Conservation (phyloP, 2,329 filamentous ascomycete genomes). For the Aspergillus pseudonomiae region DNA sequence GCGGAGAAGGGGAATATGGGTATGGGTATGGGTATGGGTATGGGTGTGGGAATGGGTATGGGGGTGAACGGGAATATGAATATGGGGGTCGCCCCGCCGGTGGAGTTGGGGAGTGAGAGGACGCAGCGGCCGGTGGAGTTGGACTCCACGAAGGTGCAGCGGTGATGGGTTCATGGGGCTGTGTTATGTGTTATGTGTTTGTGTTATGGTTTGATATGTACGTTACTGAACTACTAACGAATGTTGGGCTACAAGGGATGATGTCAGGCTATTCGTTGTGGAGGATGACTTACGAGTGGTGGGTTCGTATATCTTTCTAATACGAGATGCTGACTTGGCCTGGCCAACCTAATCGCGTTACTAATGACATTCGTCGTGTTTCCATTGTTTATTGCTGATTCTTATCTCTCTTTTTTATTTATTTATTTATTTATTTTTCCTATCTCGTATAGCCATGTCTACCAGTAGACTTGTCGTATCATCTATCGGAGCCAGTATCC, state of each 20-base stretch:
- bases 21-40: too few relatives aligned
- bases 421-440: neutral
- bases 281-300: neutral
- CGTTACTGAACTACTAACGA: neutral
- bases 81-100: neutral
- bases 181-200: neutral
- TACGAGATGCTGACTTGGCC: neutral
- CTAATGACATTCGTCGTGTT: neutral
- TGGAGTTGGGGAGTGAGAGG: neutral
- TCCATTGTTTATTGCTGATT: neutral
- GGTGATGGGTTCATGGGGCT: neutral
- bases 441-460: neutral
- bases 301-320: neutral
- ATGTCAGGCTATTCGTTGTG: neutral
- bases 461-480: neutral
- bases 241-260: neutral
- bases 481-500: constrained; percentile 32
- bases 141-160: neutral
- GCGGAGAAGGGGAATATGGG: too few relatives aligned
- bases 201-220: neutral
- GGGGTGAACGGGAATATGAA: too few relatives aligned
- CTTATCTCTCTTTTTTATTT: neutral
- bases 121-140: neutral
- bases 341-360: neutral
- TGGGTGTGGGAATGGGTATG: too few relatives aligned